Conservation (phyloP, 257 asterid species). For the Fraxinus americana region DNA sequence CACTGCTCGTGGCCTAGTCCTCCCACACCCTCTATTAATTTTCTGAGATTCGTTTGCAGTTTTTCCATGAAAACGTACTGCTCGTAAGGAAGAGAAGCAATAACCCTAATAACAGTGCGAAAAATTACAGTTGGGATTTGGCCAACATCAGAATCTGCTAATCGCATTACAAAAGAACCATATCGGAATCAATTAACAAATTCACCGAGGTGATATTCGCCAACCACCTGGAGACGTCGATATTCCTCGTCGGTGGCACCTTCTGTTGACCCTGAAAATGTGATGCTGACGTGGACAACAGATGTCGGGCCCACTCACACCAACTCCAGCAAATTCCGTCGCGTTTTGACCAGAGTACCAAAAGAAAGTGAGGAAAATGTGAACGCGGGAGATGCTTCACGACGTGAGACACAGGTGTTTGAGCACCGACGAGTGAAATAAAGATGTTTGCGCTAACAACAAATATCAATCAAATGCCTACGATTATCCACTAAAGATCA, state of each 20-base stretch:
- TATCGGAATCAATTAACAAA: constrained; percentile 86
- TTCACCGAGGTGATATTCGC: constrained; percentile 97
- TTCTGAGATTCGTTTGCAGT: constrained; percentile 70
- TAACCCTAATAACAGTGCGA: constrained; percentile 84
- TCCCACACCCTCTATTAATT: constrained; percentile 93
- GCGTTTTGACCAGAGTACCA: no score
- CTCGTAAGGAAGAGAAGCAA: constrained; percentile 88
- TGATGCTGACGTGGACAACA: no score
- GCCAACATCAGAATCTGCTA: constrained; percentile 87
- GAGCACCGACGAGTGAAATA: no score
- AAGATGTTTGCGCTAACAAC: no score
- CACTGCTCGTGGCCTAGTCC: constrained; percentile 95
- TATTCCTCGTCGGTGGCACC: constrained; percentile 96
- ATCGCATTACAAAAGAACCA: constrained; percentile 92
- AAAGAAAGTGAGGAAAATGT: no score
- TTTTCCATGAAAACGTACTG: constrained; percentile 78
- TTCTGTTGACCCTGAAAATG: neutral
- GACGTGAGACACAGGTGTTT: no score
- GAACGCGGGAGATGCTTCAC: no score
- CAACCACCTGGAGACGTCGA: constrained; percentile 94
- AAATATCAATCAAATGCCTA: no score
- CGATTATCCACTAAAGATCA: no score
- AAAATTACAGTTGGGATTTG: constrained; percentile 92
- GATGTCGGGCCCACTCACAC: no score
- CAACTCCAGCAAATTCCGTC: no score